These are phyloP conservation scores for Sugiyamaella qingdaonensis DNA, from an alignment of 805 yeast genomes.

Conservation along the genomic window DNA sequence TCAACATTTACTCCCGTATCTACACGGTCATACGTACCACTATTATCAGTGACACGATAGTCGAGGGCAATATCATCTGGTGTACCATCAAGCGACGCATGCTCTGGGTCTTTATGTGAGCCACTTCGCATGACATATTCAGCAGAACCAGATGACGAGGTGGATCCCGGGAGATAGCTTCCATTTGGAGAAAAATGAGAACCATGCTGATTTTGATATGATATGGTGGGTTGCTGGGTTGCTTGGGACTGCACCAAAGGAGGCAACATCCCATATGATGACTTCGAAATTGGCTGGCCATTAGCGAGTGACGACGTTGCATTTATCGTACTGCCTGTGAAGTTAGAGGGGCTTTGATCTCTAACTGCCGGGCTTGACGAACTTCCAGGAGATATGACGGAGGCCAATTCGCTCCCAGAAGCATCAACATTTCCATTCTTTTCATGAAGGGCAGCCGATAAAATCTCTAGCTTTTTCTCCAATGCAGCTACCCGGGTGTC, in stretches of 20 bases:
- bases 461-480: slow-evolving; percentile 30
- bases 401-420: background rate
- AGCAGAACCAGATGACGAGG: background rate
- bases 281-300: background rate
- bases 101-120: background rate
- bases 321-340: background rate
- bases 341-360: background rate
- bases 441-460: slow-evolving; percentile 20
- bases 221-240: background rate
- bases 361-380: background rate
- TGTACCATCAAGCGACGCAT: slow-evolving; percentile 19
- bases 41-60: background rate
- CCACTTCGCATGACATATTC: background rate
- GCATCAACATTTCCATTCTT: background rate
- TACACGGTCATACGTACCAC: background rate
- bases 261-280: background rate
- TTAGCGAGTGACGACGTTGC: background rate
- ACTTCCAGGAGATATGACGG: background rate
- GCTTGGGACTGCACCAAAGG: background rate
- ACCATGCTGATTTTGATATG: background rate
- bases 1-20: slow-evolving; percentile 15
- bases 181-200: background rate
- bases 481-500: slow-evolving; percentile 32
- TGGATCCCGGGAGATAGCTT: background rate
- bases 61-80: slow-evolving; percentile 17